Base-by-base conservation (phyloP, 176 grass and related monocot species). In the Zea luxurians region DNA sequence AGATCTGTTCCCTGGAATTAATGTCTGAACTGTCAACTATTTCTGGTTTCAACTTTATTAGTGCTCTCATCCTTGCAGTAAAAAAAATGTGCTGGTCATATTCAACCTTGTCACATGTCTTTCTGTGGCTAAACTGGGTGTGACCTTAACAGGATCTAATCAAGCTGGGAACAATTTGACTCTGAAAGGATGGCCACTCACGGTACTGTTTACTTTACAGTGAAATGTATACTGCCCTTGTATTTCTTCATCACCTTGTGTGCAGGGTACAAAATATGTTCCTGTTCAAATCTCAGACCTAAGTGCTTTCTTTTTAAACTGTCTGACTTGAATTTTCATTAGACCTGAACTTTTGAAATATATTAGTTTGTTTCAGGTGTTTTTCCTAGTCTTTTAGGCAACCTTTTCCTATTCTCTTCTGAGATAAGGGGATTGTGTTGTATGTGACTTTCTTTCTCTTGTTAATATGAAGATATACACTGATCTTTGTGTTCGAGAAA, bases 171-270 rank as follows among this genome's bases (percentile, higher is more conserved):
- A 88, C 85, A 99, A 91, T 89, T 86, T 99, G 81, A 95, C 96
- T 83, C 83, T 99, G 58, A 99, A 99, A 95, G 96, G 96, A 68
- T 99, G 96, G 96, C 96, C 96, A 75, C 90, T 99, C 63, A 99
- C 92, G 53, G 96, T 99, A 91, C 87, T 76, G 63, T 81, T 74
- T 65, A 73, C 13, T 57, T 86, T 70, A 69, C 21, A 62, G 66
- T 61, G 37, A 67, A 73, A 79, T 42, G 47, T 42, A 37, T 5
- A 59, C 7, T 54, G 52, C 16, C 47, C 37, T 34, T 78, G 36
- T 50, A 62, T 61, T 65, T 62, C 12, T 69, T 78, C 48, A 15
- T 72, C 67, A 85, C 13, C 36, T 64, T 79, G 59, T 34, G 6
- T 59, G 50, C 49, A 73, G 61, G 54, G 46, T 46, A 50, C 47